A percentile compares a stretch with the other conserved stretches of the same genome.
Evolutionary conservation across 768 basidiomycete species (phyloP).

Genomic region (Termitomyces sp.): DNA sequence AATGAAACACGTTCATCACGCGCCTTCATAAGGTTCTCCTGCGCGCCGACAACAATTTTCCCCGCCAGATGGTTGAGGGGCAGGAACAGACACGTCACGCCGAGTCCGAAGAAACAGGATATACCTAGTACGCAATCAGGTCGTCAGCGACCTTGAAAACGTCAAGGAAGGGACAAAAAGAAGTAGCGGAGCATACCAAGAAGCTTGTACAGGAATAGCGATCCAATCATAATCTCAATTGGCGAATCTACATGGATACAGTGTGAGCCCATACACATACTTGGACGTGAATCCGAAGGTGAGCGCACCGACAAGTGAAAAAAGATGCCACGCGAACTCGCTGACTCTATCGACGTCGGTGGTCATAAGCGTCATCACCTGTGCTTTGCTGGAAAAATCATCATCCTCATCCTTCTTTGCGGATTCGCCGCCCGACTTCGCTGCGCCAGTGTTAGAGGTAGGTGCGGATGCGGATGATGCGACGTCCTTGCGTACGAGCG

Average conservation of each 20-base stretch:
- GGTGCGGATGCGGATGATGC: conserved; percentile 51
- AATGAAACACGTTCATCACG: conserved; percentile 85
- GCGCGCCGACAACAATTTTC: conserved; percentile 69
- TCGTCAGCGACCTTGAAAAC: neutral
- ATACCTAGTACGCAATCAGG: conserved; percentile 30
- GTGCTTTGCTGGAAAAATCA: conserved; percentile 61
- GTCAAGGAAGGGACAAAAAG: neutral
- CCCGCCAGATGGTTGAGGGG: conserved; percentile 85
- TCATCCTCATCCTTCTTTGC: conserved; percentile 40
- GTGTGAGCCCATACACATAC: neutral
- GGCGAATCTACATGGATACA: conserved; percentile 50
- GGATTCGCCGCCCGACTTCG: conserved; percentile 3
- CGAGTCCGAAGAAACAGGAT: conserved; percentile 75
- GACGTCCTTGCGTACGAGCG: conserved; percentile 78
- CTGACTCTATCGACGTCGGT: conserved; percentile 89
- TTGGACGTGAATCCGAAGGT: neutral
- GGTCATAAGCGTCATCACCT: conserved; percentile 96
- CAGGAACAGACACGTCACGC: conserved; percentile 61
- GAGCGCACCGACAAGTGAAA: conserved; percentile 58
- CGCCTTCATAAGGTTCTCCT: conserved; percentile 88
- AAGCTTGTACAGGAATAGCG: conserved; percentile 69
- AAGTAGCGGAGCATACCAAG: conserved; percentile 44
- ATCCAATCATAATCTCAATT: conserved; percentile 71
- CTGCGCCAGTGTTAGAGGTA: conserved; percentile 15
- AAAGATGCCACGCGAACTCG: conserved; percentile 78